Conservation (phyloP, 2,329 filamentous ascomycete genomes). For the Saccharata proteae region DNA sequence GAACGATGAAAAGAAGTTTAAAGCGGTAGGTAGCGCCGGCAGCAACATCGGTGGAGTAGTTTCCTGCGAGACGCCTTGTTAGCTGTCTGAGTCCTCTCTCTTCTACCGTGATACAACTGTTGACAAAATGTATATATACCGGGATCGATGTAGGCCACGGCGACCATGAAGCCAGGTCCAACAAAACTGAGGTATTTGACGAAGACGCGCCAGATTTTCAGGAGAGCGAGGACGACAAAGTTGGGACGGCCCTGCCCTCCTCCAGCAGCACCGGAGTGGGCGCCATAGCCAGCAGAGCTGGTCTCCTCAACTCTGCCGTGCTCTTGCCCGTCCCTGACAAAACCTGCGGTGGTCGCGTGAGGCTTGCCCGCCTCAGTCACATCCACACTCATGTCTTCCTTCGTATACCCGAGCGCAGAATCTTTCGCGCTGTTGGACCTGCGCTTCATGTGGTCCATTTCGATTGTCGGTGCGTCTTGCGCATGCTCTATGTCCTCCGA, state of each 20-base stretch:
- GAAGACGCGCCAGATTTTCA: constrained; percentile 14
- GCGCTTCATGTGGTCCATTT: not conserved
- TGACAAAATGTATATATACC: constrained; percentile 16
- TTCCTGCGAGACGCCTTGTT: constrained; percentile 36
- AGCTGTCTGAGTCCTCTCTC: not conserved
- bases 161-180: constrained; percentile 54
- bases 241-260: not conserved
- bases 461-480: constrained; percentile 2
- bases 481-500: constrained; percentile 12
- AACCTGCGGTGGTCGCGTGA: too few species aligned
- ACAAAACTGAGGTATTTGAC: constrained; percentile 46
- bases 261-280: not conserved
- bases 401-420: not conserved
- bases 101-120: not conserved
- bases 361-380: not conserved
- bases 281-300: not conserved
- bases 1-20: constrained; percentile 53
- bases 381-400: constrained; percentile 3
- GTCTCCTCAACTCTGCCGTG: too few species aligned
- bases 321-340: too few species aligned
- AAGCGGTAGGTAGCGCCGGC: constrained; percentile 56
- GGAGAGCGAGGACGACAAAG: not conserved
- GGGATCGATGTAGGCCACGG: constrained; percentile 39
- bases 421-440: not conserved
- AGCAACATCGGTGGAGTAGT: constrained; percentile 59